These are phyloP conservation scores for Coemansia sp. DNA, from an alignment of 192 early-diverging fungal species.

Conservation along the genomic window DNA sequence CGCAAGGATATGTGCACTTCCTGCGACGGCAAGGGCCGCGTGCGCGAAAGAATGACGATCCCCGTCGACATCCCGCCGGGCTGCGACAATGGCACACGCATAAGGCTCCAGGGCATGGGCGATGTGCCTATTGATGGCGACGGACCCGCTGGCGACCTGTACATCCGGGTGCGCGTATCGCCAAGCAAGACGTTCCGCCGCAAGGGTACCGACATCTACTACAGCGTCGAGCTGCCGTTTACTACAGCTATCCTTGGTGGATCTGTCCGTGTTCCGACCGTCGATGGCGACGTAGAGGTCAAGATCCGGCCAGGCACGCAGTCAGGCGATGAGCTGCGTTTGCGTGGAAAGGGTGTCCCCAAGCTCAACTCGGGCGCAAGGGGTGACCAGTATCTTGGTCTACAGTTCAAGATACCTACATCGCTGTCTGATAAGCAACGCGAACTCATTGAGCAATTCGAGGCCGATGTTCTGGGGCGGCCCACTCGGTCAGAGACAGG, in stretches of 20 bases:
- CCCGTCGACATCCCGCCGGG: constrained; percentile 82
- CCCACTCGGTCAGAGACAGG: constrained; percentile 5
- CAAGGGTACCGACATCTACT: constrained; percentile 77
- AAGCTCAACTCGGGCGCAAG: constrained; percentile 57
- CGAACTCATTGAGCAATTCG: constrained; percentile 65
- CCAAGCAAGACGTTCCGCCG: constrained; percentile 78
- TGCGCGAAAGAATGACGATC: constrained; percentile 69
- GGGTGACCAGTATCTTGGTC: constrained; percentile 89
- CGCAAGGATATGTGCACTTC: constrained; percentile 68
- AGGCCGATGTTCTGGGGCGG: constrained; percentile 29
- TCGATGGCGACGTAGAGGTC: constrained; percentile 95
- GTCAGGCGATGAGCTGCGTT: constrained; percentile 77
- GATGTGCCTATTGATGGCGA: constrained; percentile 72
- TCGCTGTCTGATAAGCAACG: constrained; percentile 53
- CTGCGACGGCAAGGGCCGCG: constrained; percentile 80
- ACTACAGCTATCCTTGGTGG: constrained; percentile 88
- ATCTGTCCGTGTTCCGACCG: constrained; percentile 78
- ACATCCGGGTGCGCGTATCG: constrained; percentile 73
- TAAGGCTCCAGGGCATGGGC: constrained; percentile 78
- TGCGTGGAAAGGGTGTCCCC: constrained; percentile 77
- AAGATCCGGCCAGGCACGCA: constrained; percentile 83
- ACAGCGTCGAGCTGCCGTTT: constrained; percentile 76
- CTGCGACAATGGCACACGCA: constrained; percentile 77
- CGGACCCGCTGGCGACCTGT: constrained; percentile 81
- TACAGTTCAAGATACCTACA: constrained; percentile 81